Evolutionary conservation across 768 basidiomycete genomes (phyloP), one percentile per base, ranked within the genome.

Genomic region (Leccinum barrowsii): DNA sequence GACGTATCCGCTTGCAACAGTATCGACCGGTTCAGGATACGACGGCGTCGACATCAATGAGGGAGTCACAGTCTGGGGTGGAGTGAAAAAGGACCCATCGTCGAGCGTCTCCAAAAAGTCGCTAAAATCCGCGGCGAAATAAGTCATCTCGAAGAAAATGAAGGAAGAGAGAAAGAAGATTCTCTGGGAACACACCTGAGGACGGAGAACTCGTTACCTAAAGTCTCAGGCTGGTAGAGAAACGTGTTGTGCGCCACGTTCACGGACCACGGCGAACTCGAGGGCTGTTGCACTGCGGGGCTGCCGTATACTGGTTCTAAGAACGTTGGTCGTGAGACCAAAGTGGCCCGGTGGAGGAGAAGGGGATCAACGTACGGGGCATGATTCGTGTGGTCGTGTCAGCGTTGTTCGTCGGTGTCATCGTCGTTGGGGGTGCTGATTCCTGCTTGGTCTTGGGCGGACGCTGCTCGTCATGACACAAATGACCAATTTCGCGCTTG

Each of bases 401-500:
- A 8, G 70, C 52, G 5, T 64, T 62, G 13, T 62, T 62, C 37
- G 76, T 44, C 11, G 74, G 46, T 21, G 71, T n/a, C n/a, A 17
- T 3, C 17, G 37, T 17, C 17, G 37, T 12, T 8, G 40, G 8
- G 8, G 40, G n/a, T 1, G 71, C 51, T 57, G 15, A 70, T 19
- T 71, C 69, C 37, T 78, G 76, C 59, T 85, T 85, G 17, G 68
- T 71, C 67, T 84, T 85, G 1, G 64, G 59, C 1, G 80, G 79
- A 50, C 85, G 80, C 58, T 83, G 83, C 69, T 95, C 93, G 71
- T 96, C 95, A 64, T 93, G 90, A 67, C 95, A 97, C 13, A 96
- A 78, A 75, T 97, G 93, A 0, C 93, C 92, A 59, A 98, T 98
- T 73, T 98, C 95, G 42, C 96, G 86, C 73, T 98, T 98, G 68